A percentile compares a stretch with the other conserved stretches of the same genome.
Evolutionary conservation across 116 monocot species (phyloP).

Genomic region (Iris pallida): DNA sequence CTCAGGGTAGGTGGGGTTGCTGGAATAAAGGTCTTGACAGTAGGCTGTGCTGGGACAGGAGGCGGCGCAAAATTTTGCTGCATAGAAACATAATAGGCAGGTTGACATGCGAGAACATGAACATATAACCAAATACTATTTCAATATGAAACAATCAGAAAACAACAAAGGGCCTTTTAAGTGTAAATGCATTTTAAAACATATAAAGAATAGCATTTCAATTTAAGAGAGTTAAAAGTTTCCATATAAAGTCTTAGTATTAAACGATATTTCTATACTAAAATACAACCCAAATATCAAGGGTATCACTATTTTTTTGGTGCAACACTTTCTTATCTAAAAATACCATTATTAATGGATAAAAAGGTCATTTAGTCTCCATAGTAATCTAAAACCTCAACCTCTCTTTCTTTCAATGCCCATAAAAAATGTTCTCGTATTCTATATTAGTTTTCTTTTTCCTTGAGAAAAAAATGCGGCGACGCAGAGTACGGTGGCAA

Average conservation of each 20-base stretch:
- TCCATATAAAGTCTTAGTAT: not conserved
- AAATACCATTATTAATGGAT: too few relatives aligned
- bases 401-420: too few relatives aligned
- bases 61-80: slow-evolving; percentile 41
- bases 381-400: too few relatives aligned
- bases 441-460: too few relatives aligned
- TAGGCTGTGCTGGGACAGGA: slow-evolving; percentile 42
- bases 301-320: too few relatives aligned
- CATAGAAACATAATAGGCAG: not conserved
- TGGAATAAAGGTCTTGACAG: slow-evolving; percentile 60
- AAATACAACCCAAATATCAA: too few relatives aligned
- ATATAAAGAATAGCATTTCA: not conserved
- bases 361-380: too few relatives aligned
- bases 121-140: not conserved
- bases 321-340: too few relatives aligned
- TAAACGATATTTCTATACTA: too few relatives aligned
- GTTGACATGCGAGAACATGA: not conserved
- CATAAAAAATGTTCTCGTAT: too few relatives aligned
- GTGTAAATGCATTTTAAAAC: not conserved
- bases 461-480: too few relatives aligned
- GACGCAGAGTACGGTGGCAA: too few relatives aligned
- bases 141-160: not conserved
- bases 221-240: not conserved
- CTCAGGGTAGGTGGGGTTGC: slow-evolving; percentile 43
- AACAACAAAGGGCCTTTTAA: not conserved